These are phyloP conservation scores for Xerocomellus dryophilus DNA, from an alignment of 768 basidiomycete genomes.

Conservation along the genomic window DNA sequence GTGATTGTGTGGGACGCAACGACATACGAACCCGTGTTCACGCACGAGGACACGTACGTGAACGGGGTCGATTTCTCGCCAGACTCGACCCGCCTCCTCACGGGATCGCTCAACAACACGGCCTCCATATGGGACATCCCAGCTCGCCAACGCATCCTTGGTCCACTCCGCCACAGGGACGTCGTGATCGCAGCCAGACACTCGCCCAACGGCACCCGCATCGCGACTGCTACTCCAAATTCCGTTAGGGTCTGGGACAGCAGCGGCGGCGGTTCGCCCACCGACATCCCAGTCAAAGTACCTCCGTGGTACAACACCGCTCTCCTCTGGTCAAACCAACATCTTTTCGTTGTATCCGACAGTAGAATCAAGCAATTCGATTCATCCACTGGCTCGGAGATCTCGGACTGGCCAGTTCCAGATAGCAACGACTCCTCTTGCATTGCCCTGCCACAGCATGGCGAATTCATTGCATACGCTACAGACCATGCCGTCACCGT, in stretches of 20 bases:
- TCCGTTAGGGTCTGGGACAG: neutral
- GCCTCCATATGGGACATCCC: slow-evolving; percentile 1
- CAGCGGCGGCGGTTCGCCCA: neutral
- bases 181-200: neutral
- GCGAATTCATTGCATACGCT: slow-evolving; percentile 1
- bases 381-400: neutral
- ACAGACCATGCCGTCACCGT: neutral
- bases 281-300: neutral
- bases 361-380: neutral
- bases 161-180: neutral
- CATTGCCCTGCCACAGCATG: slow-evolving; percentile 1
- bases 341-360: neutral
- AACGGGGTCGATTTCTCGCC: slow-evolving; percentile 6
- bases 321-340: slow-evolving; percentile 4
- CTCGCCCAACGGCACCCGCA: neutral
- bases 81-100: neutral
- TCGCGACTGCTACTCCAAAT: neutral
- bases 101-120: neutral
- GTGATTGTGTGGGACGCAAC: neutral
- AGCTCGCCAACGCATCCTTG: neutral
- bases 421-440: neutral
- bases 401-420: neutral
- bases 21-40: neutral
- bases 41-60: neutral
- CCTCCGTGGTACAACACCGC: neutral